phyloP scores from a whole-genome alignment of 2,329 filamentous ascomycete genomes.

The Didymosphaeria variabile region DNA sequence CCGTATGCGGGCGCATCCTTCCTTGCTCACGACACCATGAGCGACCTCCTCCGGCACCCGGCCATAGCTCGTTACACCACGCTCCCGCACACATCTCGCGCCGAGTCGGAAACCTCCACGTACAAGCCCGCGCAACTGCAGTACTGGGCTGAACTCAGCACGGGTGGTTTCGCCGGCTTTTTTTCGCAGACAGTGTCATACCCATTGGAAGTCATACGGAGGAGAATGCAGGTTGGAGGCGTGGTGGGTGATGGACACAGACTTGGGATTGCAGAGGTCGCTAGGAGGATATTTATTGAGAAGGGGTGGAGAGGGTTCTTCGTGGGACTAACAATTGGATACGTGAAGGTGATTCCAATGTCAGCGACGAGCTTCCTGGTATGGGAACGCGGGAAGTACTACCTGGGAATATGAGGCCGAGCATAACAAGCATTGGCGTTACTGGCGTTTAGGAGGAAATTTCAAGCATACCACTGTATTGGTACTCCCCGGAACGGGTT shows the following conservation, averaged over 20 bases:
- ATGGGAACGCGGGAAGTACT: slow-evolving; percentile 71
- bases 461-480: background rate
- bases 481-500: background rate
- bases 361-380: slow-evolving; percentile 75
- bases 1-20: slow-evolving; percentile 97
- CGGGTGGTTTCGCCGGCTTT: slow-evolving; percentile 86
- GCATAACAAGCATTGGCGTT: slow-evolving; percentile 15
- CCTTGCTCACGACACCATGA: slow-evolving; percentile 89
- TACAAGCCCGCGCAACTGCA: slow-evolving; percentile 75
- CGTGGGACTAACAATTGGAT: slow-evolving; percentile 92
- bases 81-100: slow-evolving; percentile 65
- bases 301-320: slow-evolving; percentile 85
- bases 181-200: slow-evolving; percentile 93
- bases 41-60: slow-evolving; percentile 80
- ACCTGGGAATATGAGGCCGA: slow-evolving; percentile 56
- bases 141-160: slow-evolving; percentile 85
- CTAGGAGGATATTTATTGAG: slow-evolving; percentile 76
- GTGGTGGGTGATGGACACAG: slow-evolving; percentile 90
- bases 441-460: background rate
- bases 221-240: slow-evolving; percentile 95
- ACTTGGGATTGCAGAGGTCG: slow-evolving; percentile 81
- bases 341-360: slow-evolving; percentile 94
- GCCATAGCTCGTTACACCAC: slow-evolving; percentile 77
- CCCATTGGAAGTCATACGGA: slow-evolving; percentile 88
- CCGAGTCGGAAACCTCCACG: slow-evolving; percentile 48